Conservation (phyloP, 2,329 filamentous ascomycete genomes). For the Plectosphaerella cucumerina region DNA sequence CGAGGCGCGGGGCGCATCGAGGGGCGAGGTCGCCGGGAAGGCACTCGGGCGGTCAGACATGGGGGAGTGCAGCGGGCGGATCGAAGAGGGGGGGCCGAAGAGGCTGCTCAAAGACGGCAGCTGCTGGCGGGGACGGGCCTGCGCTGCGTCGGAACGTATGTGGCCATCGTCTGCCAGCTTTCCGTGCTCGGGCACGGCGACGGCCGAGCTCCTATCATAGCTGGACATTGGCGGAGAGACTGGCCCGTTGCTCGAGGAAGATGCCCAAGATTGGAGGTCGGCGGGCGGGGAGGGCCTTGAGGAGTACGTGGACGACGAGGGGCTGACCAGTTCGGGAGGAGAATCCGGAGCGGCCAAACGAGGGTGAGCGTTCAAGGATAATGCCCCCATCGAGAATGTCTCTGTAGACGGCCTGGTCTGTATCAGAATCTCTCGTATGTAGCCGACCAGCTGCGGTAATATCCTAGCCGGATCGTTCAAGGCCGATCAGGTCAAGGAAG, state of each 20-base stretch:
- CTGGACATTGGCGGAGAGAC: slow-evolving; percentile 54
- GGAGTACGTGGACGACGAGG: slow-evolving; percentile 43
- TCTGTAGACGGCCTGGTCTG: neutral
- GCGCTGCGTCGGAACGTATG: slow-evolving; percentile 27
- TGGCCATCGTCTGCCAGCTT: slow-evolving; percentile 32
- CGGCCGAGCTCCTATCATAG: slow-evolving; percentile 45
- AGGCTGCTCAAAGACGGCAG: slow-evolving; percentile 55
- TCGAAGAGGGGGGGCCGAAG: slow-evolving; percentile 44
- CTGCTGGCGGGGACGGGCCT: slow-evolving; percentile 35
- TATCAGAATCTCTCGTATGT: too few species aligned
- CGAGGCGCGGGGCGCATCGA: slow-evolving; percentile 41
- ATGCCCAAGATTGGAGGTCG: slow-evolving; percentile 39
- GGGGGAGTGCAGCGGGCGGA: slow-evolving; percentile 40
- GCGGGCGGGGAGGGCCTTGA: slow-evolving; percentile 37
- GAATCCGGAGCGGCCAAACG: slow-evolving; percentile 48
- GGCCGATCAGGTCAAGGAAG: too few species aligned
- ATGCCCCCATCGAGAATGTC: slow-evolving; percentile 49
- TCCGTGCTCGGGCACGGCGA: slow-evolving; percentile 36
- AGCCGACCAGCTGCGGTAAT: too few species aligned
- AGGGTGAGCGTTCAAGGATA: slow-evolving; percentile 45
- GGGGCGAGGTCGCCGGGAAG: slow-evolving; percentile 38
- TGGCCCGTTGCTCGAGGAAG: slow-evolving; percentile 27
- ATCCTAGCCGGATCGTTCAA: too few species aligned
- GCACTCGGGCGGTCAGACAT: slow-evolving; percentile 39
- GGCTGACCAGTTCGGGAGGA: slow-evolving; percentile 50